Percentiles rank a stretch among this genome's conserved stretches.
Conservation (phyloP, 1,284 basidiomycete genomes). For the Rhodotorula sp. region DNA sequence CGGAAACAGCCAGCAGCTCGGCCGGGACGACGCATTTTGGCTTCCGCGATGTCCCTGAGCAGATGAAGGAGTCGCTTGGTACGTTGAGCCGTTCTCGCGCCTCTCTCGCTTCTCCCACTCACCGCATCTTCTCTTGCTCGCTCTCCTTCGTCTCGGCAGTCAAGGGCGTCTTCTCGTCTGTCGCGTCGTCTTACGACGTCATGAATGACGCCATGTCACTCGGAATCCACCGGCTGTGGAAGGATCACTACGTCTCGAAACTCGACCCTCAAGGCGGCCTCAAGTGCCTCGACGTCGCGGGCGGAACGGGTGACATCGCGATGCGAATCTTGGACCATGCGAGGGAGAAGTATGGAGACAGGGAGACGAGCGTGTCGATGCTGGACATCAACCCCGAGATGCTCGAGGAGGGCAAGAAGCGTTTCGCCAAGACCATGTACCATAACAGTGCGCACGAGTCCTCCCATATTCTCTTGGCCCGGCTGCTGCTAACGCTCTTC, state of each 20-base stretch:
- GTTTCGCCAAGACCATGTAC: conserved; percentile 94
- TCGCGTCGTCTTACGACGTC: conserved; percentile 92
- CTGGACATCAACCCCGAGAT: conserved; percentile 95
- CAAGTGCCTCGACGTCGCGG: conserved; percentile 89
- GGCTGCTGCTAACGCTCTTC: conserved; percentile 34
- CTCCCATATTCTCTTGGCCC: conserved; percentile 22
- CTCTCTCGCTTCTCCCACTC: not conserved
- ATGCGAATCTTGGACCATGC: conserved; percentile 89
- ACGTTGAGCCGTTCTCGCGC: conserved; percentile 27
- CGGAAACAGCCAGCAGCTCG: not conserved
- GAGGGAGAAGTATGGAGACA: conserved; percentile 78
- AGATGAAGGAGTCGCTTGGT: conserved; percentile 56
- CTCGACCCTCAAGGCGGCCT: conserved; percentile 66
- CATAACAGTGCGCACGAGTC: conserved; percentile 71
- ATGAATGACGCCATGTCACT: conserved; percentile 93
- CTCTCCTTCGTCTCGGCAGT: conserved; percentile 52
- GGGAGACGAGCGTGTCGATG: conserved; percentile 84
- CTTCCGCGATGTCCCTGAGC: conserved; percentile 50
- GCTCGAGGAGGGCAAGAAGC: conserved; percentile 85
- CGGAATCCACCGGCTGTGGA: conserved; percentile 96
- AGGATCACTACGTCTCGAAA: conserved; percentile 81
- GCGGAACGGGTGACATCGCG: conserved; percentile 97
- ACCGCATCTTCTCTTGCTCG: not conserved
- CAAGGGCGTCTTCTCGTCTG: conserved; percentile 89
- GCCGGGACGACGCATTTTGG: conserved; percentile 51